These are phyloP conservation scores for Colletotrichum spaethianum DNA, from an alignment of 2,329 filamentous ascomycete genomes.

Conservation along the genomic window DNA sequence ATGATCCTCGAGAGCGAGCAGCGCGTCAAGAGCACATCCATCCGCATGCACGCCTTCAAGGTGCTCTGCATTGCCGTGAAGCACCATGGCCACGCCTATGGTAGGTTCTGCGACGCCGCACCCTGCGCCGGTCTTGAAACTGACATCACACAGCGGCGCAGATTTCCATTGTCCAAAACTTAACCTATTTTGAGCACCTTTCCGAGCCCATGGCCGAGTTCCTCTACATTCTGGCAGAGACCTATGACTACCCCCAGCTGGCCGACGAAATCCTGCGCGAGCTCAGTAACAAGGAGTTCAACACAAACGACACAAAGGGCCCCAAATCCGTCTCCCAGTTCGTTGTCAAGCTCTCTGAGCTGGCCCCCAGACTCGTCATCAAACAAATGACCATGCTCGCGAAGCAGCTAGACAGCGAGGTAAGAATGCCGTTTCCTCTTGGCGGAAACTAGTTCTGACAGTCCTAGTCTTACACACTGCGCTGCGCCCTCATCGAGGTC, in stretches of 20 bases:
- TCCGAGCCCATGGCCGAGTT: conserved; percentile 99
- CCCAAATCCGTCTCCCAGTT: conserved; percentile 97
- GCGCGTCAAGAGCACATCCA: conserved; percentile 87
- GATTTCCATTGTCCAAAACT: conserved; percentile 96
- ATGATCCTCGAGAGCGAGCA: conserved; percentile 95
- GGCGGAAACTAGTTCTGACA: not conserved
- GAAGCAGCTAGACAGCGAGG: conserved; percentile 95
- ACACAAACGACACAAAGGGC: conserved; percentile 93
- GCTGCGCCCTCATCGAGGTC: conserved; percentile 95
- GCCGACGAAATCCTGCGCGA: conserved; percentile 95
- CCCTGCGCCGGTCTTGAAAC: conserved; percentile 39
- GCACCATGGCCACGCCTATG: conserved; percentile 96
- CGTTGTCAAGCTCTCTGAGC: conserved; percentile 91
- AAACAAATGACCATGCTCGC: conserved; percentile 97
- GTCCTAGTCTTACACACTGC: conserved; percentile 85
- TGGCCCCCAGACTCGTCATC: conserved; percentile 91
- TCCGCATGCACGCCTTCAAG: conserved; percentile 98
- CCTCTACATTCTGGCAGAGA: conserved; percentile 92
- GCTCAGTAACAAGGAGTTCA: conserved; percentile 97
- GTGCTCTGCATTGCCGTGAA: conserved; percentile 97
- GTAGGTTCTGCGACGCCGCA: conserved; percentile 61
- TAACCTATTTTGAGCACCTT: conserved; percentile 99
- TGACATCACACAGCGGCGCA: conserved; percentile 79
- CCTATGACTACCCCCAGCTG: conserved; percentile 97
- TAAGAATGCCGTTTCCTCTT: conserved; percentile 51